Evolutionary conservation across 768 basidiomycete species (phyloP).

Genomic region (Melanogaster broomeanus): DNA sequence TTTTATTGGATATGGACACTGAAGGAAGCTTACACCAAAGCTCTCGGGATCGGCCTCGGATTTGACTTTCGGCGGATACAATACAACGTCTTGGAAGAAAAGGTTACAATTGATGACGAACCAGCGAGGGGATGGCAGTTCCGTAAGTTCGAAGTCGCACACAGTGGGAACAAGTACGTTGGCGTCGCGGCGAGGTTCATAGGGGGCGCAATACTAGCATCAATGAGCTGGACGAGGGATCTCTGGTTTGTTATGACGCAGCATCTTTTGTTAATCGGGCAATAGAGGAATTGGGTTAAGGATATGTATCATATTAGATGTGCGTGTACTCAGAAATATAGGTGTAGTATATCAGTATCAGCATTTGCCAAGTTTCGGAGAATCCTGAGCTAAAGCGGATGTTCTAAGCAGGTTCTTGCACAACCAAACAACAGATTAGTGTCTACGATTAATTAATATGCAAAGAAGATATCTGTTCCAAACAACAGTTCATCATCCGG

Average conservation of each 20-base stretch:
- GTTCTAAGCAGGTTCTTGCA: conserved; percentile 1
- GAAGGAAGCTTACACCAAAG: conserved; percentile 92
- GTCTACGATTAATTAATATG: conserved; percentile 29
- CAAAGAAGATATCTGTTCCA: conserved; percentile 28
- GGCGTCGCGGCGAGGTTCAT: conserved; percentile 66
- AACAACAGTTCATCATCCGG: conserved; percentile 34
- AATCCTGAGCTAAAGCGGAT: background rate
- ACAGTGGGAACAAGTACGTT: conserved; percentile 56
- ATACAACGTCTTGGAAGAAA: conserved; percentile 55
- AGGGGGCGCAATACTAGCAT: conserved; percentile 39
- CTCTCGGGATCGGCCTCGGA: conserved; percentile 78
- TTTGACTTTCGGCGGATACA: conserved; percentile 81
- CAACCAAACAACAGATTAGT: conserved; percentile 5
- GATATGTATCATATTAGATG: conserved; percentile 12
- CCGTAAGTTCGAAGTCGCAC: conserved; percentile 54
- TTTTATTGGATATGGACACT: conserved; percentile 89
- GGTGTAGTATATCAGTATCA: conserved; percentile 13
- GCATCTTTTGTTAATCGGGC: conserved; percentile 49
- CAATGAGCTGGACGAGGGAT: conserved; percentile 36
- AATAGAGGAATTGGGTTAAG: conserved; percentile 40
- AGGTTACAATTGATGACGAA: conserved; percentile 60
- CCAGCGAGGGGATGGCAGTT: conserved; percentile 68
- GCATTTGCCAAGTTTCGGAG: background rate
- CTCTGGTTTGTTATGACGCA: conserved; percentile 49
- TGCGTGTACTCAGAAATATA: conserved; percentile 13